Conservation (phyloP, 2,329 filamentous ascomycete genomes). For the Lasiodiplodia sp. region DNA sequence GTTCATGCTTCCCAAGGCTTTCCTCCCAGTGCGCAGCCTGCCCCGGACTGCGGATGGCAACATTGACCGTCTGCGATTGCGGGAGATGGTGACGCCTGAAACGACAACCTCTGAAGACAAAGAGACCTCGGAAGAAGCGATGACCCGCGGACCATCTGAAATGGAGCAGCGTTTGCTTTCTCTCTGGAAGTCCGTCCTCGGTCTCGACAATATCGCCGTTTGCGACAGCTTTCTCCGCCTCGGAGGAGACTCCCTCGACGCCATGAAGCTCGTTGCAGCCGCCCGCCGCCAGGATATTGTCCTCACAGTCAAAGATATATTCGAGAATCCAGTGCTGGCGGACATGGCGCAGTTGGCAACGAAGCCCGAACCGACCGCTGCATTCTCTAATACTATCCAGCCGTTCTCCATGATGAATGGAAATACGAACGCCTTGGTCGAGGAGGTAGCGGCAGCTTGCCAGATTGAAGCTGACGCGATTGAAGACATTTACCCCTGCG, state of each 20-base stretch:
- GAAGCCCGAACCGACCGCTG: background rate
- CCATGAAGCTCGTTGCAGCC: constrained; percentile 62
- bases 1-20: constrained; percentile 46
- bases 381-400: background rate
- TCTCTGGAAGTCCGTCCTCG: constrained; percentile 40
- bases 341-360: constrained; percentile 54
- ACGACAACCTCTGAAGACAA: constrained; percentile 29
- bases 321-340: constrained; percentile 54
- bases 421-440: background rate
- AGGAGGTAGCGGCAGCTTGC: background rate
- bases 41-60: constrained; percentile 47
- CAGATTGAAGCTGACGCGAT: constrained; percentile 33
- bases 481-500: constrained; percentile 65
- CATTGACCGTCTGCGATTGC: constrained; percentile 28
- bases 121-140: constrained; percentile 34
- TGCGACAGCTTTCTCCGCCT: constrained; percentile 54
- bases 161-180: constrained; percentile 36
- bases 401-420: background rate
- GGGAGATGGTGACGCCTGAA: too few species aligned
- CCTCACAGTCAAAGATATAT: constrained; percentile 64
- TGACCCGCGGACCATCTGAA: constrained; percentile 35
- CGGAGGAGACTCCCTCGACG: constrained; percentile 56
- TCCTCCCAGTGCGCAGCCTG: constrained; percentile 42
- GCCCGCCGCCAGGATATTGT: constrained; percentile 57
- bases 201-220: constrained; percentile 44